Evolutionary conservation across 805 yeast species (phyloP).

Genomic region (Diddensiella caesifluorescens): DNA sequence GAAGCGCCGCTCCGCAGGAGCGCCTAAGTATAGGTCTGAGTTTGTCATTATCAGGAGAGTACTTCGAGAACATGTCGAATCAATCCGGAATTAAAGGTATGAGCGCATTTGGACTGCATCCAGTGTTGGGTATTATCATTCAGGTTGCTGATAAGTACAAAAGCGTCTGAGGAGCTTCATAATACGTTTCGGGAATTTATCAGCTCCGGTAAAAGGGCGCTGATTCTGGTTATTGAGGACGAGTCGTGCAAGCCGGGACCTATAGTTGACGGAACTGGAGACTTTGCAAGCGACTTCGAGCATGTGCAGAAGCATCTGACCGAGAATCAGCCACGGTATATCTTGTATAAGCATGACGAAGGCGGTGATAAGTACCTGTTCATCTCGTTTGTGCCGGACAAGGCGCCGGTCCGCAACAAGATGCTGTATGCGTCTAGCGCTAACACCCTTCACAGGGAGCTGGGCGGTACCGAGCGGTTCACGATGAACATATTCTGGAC

Average conservation of each 20-base stretch:
- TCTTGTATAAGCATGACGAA: slow-evolving; percentile 37
- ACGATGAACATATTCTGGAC: slow-evolving; percentile 50
- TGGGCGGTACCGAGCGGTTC: slow-evolving; percentile 57
- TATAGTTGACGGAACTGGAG: slow-evolving; percentile 27
- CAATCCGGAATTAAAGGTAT: slow-evolving; percentile 55
- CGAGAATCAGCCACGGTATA: slow-evolving; percentile 44
- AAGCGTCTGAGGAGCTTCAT: slow-evolving; percentile 43
- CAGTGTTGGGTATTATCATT: too few relatives aligned
- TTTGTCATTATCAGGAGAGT: not conserved
- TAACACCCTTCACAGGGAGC: slow-evolving; percentile 63
- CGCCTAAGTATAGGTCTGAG: not conserved
- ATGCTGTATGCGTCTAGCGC: slow-evolving; percentile 94
- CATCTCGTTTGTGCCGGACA: slow-evolving; percentile 82
- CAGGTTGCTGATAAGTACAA: slow-evolving; percentile 17
- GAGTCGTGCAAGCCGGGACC: slow-evolving; percentile 17
- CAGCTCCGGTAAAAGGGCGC: slow-evolving; percentile 32
- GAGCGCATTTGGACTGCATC: too few relatives aligned
- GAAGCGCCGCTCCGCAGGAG: too few relatives aligned
- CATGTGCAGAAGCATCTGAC: slow-evolving; percentile 31
- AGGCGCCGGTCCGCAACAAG: slow-evolving; percentile 71
- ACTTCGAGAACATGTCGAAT: slow-evolving; percentile 56
- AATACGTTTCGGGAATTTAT: slow-evolving; percentile 41
- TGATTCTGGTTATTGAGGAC: slow-evolving; percentile 36
- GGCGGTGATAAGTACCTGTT: slow-evolving; percentile 43
- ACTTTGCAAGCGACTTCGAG: slow-evolving; percentile 36